Base-by-base conservation (phyloP, 345 rosid genomes). In the Diplotaxis tenuifolia region DNA sequence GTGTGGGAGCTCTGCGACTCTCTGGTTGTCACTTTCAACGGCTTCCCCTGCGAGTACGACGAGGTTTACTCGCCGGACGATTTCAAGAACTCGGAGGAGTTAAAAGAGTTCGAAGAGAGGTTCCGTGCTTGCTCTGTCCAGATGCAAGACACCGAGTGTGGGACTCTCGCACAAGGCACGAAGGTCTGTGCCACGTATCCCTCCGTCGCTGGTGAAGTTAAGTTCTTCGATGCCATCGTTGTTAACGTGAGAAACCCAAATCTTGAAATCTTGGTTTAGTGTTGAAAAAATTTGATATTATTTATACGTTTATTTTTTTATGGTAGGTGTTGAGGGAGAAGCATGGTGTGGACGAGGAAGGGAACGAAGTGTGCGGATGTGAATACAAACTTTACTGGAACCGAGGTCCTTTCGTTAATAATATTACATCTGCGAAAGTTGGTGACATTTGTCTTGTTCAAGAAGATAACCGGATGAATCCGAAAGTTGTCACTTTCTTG, bases 391-490 rank as follows among this genome's bases (percentile, higher is more conserved):
- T 77, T 5, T 38, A 1, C n/a, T 77, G 80, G 80, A 65, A 65
- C 45, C 62, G 36, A 49, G 80, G 80, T 15, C 72, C 80, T 65
- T 71, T 14, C 10, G 14, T 10, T 7, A 14, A 58, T 10, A 4
- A 59, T 2, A 11, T 52, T n/a, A 77, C 80, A 0, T 36, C 6
- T 56, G 76, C 76, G 4, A 71, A 65, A 65, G 68, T 71, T 52
- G 80, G 72, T 4, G 80, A 77, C 7, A 77, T 77, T 25, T 77
- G 72, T 71, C 75, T 71, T 50, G n/a, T 23, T 27, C 47, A 40
- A 0, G 28, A 71, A 0, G 63, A 77, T 36, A 38, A 25, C 8
- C 62, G 67, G 34, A 19, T 65, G 38, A 65, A 71, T 16, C 80
- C 72, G 1, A 59, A 14, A 25, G 49, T 71, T 10, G 47, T 65